phyloP scores from a whole-genome alignment of 352 stramenopile genomes.

The Phytophthora ohioensis region DNA sequence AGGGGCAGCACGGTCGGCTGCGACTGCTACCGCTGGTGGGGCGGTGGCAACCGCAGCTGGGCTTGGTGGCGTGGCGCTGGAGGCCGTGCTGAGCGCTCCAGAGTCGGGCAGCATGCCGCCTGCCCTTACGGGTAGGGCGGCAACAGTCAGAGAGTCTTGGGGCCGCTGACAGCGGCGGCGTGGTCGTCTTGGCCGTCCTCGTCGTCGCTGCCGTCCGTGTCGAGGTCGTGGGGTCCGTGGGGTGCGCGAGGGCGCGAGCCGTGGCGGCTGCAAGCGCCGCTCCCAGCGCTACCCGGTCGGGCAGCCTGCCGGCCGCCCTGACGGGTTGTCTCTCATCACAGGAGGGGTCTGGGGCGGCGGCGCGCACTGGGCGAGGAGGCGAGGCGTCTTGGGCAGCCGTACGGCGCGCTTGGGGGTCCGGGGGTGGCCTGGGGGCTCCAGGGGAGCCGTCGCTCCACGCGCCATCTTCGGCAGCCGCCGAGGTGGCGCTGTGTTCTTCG shows the following conservation, averaged over 20 bases:
- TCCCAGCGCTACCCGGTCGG: background rate
- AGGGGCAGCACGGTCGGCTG: background rate
- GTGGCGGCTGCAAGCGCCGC: background rate
- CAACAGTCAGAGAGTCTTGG: background rate
- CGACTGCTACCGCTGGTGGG: background rate
- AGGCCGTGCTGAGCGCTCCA: background rate
- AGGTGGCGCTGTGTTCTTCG: too few relatives aligned
- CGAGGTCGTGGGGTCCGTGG: background rate
- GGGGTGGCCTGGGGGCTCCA: too few relatives aligned
- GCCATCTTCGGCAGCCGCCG: too few relatives aligned
- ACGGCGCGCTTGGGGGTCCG: too few relatives aligned
- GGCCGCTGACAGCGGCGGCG: background rate
- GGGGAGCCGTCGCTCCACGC: too few relatives aligned
- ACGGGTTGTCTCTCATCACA: background rate
- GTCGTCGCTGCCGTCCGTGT: background rate
- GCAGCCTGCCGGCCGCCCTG: slow-evolving; percentile 4
- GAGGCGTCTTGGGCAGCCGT: too few relatives aligned
- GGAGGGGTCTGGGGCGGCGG: background rate
- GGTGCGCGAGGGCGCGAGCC: background rate
- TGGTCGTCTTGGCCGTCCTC: too few relatives aligned
- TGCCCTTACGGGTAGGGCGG: background rate
- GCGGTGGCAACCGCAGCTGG: background rate
- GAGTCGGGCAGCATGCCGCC: background rate
- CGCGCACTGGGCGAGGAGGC: too few relatives aligned
- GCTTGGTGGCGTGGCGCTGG: background rate